Base-by-base conservation (phyloP, 2,329 filamentous ascomycete genomes). In the Colletotrichum caudatum region DNA sequence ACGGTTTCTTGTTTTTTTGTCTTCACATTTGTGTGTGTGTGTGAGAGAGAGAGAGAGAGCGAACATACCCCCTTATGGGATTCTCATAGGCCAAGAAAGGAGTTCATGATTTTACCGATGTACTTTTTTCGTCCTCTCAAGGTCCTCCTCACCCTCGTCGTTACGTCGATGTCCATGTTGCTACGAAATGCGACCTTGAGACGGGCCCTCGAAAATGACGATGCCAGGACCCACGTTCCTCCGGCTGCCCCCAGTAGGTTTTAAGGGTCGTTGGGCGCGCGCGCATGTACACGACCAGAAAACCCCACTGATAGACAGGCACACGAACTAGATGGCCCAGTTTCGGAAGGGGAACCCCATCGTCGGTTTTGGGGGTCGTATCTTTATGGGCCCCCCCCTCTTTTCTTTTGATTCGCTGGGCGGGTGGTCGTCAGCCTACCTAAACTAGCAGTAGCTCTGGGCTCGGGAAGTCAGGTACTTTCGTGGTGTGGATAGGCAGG, bases 51-150 rank as follows among this genome's bases (percentile, higher is more conserved):
- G 64, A 57, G 46, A 37, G 57, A 62, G 64, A 67, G 68, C 68
- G 68, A 68, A 67, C 68, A 67, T 67, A 62, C 64, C 50, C 63
- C 64, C 68, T 62, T 62, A 62, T 56, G 64, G 68, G 64, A 71
- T 44, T 35, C n/a, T 33, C 59, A 33, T 62, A 70, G 56, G 68
- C 44, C 64, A 70, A 67, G 68, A 70, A 70, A 50, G 64, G 68
- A 70, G 68, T 70, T 69, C n/a, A 37, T 66, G 63, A 58, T 59
- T 62, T 62, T n/a, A 11, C n/a, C 14, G 8, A 62, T 62, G 14
- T 37, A n/a, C 9, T 20, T 35, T 33, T 35, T 33, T 12, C 5
- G 14, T 7, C 5, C 20, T 4, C 44, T 3, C 20, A 20, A 20
- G 6, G 18, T n/a, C 16, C 7, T 9, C 20, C 14, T 29, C 29